Evolutionary conservation across 2,329 filamentous ascomycete species (phyloP).

Genomic region (Blastomyces gilchristii): DNA sequence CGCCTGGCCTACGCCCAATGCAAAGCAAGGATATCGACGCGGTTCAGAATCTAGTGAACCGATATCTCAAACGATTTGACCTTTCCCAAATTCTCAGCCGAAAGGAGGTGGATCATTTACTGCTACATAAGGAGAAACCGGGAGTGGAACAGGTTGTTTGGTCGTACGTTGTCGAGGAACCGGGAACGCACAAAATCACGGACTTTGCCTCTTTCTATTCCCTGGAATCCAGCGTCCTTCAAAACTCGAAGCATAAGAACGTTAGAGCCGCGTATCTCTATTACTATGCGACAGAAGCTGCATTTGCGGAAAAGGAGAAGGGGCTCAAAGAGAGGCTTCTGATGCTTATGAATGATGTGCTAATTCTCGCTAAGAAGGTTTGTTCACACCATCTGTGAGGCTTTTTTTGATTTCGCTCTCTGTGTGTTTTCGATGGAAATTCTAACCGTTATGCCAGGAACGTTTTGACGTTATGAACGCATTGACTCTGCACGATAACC

Average conservation of each 20-base stretch:
- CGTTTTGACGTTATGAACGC: slow-evolving; percentile 97
- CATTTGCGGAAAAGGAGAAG: slow-evolving; percentile 46
- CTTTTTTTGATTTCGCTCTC: neutral
- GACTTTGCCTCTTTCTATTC: slow-evolving; percentile 97
- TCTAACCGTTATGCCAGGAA: slow-evolving; percentile 30
- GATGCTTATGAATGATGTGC: slow-evolving; percentile 66
- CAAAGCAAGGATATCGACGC: slow-evolving; percentile 64
- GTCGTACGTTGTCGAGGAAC: slow-evolving; percentile 79
- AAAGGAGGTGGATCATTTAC: slow-evolving; percentile 80
- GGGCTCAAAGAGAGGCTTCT: slow-evolving; percentile 73
- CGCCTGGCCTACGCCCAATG: slow-evolving; percentile 70
- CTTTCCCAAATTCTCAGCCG: slow-evolving; percentile 71
- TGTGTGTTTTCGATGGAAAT: neutral
- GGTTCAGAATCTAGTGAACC: slow-evolving; percentile 62
- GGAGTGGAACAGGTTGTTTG: slow-evolving; percentile 75
- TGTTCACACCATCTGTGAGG: slow-evolving; percentile 7
- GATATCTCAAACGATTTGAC: slow-evolving; percentile 70
- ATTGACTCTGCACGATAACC: slow-evolving; percentile 86
- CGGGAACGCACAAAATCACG: slow-evolving; percentile 66
- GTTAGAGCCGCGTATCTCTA: slow-evolving; percentile 91
- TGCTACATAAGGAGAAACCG: slow-evolving; percentile 58
- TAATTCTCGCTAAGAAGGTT: slow-evolving; percentile 76
- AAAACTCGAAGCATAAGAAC: slow-evolving; percentile 62
- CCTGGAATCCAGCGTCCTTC: slow-evolving; percentile 86
- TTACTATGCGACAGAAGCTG: slow-evolving; percentile 85